Evolutionary conservation across 1,284 basidiomycete genomes (phyloP).

Genomic region (Sparassis latifolia): DNA sequence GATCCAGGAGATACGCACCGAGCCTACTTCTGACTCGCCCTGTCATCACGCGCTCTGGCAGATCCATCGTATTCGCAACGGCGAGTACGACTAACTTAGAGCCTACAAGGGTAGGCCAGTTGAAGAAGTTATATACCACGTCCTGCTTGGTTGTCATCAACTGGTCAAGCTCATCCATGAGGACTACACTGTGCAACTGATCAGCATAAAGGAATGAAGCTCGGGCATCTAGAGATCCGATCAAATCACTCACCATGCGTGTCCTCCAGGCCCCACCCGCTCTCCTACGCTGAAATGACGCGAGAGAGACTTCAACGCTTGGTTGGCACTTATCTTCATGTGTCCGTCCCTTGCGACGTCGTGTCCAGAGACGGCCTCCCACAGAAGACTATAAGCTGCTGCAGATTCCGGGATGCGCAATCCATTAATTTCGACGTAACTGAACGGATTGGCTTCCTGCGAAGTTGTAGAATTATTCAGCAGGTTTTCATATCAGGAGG

Average conservation of each 20-base stretch:
- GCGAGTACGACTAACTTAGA: constrained; percentile 94
- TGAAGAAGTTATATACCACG: constrained; percentile 99
- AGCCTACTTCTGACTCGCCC: constrained; percentile 90
- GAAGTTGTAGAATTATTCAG: constrained; percentile 16
- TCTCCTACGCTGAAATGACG: constrained; percentile 52
- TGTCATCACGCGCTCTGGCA: constrained; percentile 90
- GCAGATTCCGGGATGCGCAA: constrained; percentile 86
- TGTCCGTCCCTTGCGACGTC: constrained; percentile 55
- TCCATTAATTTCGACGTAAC: constrained; percentile 98
- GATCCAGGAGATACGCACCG: too few relatives aligned
- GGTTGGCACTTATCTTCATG: constrained; percentile 61
- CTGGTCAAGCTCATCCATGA: constrained; percentile 99
- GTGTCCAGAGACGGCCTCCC: constrained; percentile 83
- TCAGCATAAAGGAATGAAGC: not conserved
- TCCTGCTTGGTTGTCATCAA: constrained; percentile 94
- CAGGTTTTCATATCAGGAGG: too few relatives aligned
- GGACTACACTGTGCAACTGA: constrained; percentile 62
- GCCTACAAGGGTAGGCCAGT: constrained; percentile 90
- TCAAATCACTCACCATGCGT: constrained; percentile 52
- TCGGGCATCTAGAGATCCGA: constrained; percentile 18
- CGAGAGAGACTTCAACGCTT: constrained; percentile 62
- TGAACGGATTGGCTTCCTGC: constrained; percentile 89
- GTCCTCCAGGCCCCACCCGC: constrained; percentile 55
- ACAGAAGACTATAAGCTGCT: constrained; percentile 83
- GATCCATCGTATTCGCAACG: constrained; percentile 97